These are phyloP conservation scores for Gillenia trifoliata DNA, from an alignment of 306 rosid genomes.

Conservation along the genomic window DNA sequence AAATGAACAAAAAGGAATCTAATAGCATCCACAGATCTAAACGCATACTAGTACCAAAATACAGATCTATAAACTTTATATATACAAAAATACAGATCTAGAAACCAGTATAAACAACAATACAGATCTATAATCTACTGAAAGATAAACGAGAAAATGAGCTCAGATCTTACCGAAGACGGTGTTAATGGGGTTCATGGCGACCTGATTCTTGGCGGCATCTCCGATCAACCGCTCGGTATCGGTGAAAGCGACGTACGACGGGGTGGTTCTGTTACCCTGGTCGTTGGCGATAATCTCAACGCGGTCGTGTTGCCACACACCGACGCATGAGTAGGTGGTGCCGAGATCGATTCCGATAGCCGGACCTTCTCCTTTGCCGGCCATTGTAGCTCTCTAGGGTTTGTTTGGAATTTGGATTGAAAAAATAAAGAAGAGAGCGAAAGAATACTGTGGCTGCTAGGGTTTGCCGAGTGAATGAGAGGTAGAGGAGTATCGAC, in stretches of 20 bases:
- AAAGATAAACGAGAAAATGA: not conserved
- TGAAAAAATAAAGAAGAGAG: not conserved
- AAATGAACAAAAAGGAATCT: not conserved
- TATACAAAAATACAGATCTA: not conserved
- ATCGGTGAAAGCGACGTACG: slow-evolving; percentile 55
- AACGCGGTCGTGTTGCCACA: slow-evolving; percentile 64
- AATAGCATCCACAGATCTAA: not conserved
- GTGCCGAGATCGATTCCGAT: slow-evolving; percentile 73
- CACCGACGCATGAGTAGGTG: slow-evolving; percentile 66
- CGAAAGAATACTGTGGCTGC: not conserved
- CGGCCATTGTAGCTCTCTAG: slow-evolving; percentile 34
- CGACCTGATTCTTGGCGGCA: slow-evolving; percentile 66
- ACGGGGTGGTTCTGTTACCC: slow-evolving; percentile 68
- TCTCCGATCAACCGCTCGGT: slow-evolving; percentile 59
- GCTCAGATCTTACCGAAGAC: slow-evolving; percentile 48
- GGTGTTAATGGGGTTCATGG: slow-evolving; percentile 62
- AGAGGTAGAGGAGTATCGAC: not conserved
- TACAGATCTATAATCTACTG: not conserved
- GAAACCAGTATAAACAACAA: not conserved
- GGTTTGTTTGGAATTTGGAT: not conserved
- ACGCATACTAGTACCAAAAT: not conserved
- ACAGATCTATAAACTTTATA: not conserved
- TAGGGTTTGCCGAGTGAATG: not conserved
- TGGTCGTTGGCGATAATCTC: slow-evolving; percentile 72
- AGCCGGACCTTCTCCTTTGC: slow-evolving; percentile 67